A percentile compares a stretch with the other conserved stretches of the same genome.
Conservation (phyloP, 2,329 filamentous ascomycete genomes). For the Sarocladium oryzae region DNA sequence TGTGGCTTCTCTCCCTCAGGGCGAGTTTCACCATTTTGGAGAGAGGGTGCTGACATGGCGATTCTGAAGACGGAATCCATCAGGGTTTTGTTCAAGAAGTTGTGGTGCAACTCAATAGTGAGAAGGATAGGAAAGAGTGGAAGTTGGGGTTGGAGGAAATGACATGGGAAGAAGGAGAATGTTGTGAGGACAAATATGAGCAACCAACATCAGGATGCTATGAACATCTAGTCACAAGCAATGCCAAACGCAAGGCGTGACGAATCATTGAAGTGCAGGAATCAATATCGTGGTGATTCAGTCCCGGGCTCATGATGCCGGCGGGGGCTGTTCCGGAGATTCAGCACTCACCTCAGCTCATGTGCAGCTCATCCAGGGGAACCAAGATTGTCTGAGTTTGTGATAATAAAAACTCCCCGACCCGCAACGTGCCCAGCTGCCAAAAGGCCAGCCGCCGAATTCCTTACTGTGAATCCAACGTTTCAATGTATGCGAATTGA, state of each 20-base stretch:
- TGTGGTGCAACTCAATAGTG: not conserved
- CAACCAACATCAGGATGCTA: not conserved
- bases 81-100: not conserved
- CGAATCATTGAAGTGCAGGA: not conserved
- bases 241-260: not conserved
- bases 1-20: not conserved
- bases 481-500: not conserved
- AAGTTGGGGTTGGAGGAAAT: not conserved
- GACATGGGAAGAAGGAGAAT: not conserved
- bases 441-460: not conserved
- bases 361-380: slow-evolving; percentile 4
- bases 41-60: not conserved
- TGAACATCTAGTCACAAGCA: not conserved
- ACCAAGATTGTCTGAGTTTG: not conserved
- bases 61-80: not conserved
- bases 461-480: not conserved
- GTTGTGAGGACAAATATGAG: not conserved
- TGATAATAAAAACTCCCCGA: not conserved
- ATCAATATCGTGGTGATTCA: not conserved
- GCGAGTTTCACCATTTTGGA: not conserved
- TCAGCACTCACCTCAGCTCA: slow-evolving; percentile 5
- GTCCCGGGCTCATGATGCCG: not conserved
- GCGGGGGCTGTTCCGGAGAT: not conserved
- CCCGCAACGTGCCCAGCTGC: not conserved
- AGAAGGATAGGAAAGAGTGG: not conserved